Conservation (phyloP, 2,329 filamentous ascomycete genomes). For the Alternaria arbusti region DNA sequence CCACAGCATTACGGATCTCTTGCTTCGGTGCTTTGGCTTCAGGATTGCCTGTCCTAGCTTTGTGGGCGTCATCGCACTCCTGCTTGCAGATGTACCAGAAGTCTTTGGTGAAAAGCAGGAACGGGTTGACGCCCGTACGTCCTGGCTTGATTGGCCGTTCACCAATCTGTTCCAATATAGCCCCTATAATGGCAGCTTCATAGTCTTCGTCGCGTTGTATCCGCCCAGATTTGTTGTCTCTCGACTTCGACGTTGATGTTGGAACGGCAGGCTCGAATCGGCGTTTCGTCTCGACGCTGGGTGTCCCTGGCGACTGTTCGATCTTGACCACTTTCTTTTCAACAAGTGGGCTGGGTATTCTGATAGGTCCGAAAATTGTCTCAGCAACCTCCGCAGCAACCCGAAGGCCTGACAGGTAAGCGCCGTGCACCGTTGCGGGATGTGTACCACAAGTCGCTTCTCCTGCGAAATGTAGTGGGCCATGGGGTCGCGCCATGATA, state of each 20-base stretch:
- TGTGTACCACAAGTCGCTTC: slow-evolving; percentile 96
- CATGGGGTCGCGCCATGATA: slow-evolving; percentile 81
- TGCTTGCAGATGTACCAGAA: slow-evolving; percentile 67
- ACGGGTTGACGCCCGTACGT: slow-evolving; percentile 81
- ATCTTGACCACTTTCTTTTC: slow-evolving; percentile 60
- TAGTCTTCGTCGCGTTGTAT: slow-evolving; percentile 54
- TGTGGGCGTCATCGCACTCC: slow-evolving; percentile 72
- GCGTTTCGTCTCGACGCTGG: slow-evolving; percentile 30
- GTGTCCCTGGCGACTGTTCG: slow-evolving; percentile 22
- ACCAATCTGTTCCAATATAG: slow-evolving; percentile 70
- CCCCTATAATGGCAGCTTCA: slow-evolving; percentile 63
- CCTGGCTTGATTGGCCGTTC: slow-evolving; percentile 73
- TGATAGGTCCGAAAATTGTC: slow-evolving; percentile 79
- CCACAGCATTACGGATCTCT: slow-evolving; percentile 84
- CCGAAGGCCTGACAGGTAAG: slow-evolving; percentile 90
- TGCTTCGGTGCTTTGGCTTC: slow-evolving; percentile 70
- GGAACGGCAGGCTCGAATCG: slow-evolving; percentile 27
- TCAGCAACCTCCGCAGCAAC: slow-evolving; percentile 87
- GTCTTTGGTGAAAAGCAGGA: slow-evolving; percentile 86
- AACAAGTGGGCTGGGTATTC: slow-evolving; percentile 76
- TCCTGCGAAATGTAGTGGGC: slow-evolving; percentile 92
- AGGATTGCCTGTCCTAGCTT: slow-evolving; percentile 67
- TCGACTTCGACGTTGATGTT: background rate
- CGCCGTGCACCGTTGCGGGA: slow-evolving; percentile 95
- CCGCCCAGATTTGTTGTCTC: slow-evolving; percentile 29